phyloP scores from a whole-genome alignment of 768 basidiomycete genomes.

The Leccinum fibrillosum region DNA sequence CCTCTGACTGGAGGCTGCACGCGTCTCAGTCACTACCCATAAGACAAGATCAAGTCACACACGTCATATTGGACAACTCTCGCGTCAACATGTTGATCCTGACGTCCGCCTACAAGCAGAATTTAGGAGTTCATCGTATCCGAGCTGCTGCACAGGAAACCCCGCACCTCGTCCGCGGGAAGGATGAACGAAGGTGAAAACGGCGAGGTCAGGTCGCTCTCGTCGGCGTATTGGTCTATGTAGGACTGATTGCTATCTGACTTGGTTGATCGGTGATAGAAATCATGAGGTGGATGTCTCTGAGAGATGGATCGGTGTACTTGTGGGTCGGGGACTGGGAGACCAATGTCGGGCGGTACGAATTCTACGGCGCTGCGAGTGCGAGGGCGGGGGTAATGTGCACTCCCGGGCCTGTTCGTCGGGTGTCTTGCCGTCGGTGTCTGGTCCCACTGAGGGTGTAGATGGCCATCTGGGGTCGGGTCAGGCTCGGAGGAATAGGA shows the following conservation, averaged over 20 bases:
- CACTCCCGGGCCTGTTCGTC: slow-evolving; percentile 16
- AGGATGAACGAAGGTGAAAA: slow-evolving; percentile 35
- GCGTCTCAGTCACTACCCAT: slow-evolving; percentile 9
- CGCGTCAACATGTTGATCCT: slow-evolving; percentile 29
- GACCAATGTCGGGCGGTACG: slow-evolving; percentile 31
- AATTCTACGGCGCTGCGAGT: slow-evolving; percentile 37
- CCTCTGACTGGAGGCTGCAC: slow-evolving; percentile 57
- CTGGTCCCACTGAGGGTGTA: slow-evolving; percentile 34
- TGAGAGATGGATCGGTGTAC: slow-evolving; percentile 46
- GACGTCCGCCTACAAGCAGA: slow-evolving; percentile 22
- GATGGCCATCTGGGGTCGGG: slow-evolving; percentile 20
- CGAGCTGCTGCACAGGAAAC: slow-evolving; percentile 26
- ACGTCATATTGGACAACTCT: slow-evolving; percentile 40
- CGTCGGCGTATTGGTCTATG: slow-evolving; percentile 13
- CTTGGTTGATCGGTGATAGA: slow-evolving; percentile 37
- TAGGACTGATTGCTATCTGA: slow-evolving; percentile 34
- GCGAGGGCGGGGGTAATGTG: slow-evolving; percentile 32
- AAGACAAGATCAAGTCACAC: slow-evolving; percentile 18
- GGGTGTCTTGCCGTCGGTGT: slow-evolving; percentile 26
- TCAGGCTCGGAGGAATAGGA: slow-evolving; percentile 31
- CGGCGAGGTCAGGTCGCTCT: slow-evolving; percentile 27
- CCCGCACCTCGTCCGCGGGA: slow-evolving; percentile 37
- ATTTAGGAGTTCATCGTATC: slow-evolving; percentile 2
- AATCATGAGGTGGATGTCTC: slow-evolving; percentile 25
- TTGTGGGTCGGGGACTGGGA: slow-evolving; percentile 48